phyloP scores from a whole-genome alignment of 352 stramenopile genomes.

The Phytophthora ohioensis region DNA sequence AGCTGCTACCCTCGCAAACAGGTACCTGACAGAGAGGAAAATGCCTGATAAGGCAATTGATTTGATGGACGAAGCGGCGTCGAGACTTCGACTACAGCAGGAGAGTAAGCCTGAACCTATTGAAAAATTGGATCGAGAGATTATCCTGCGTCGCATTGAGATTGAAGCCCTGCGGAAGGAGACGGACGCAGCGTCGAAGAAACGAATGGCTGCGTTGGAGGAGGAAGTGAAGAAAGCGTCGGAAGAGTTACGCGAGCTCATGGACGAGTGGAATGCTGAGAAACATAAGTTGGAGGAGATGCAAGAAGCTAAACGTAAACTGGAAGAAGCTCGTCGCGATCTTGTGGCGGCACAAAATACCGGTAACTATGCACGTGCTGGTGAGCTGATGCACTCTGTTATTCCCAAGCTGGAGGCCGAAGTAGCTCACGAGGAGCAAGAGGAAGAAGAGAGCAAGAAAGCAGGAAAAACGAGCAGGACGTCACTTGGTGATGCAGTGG shows the following conservation, averaged over 20 bases:
- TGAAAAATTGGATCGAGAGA: constrained; percentile 82
- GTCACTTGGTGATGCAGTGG: constrained; percentile 91
- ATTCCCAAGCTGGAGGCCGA: constrained; percentile 79
- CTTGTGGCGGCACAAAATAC: constrained; percentile 76
- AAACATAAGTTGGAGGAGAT: constrained; percentile 80
- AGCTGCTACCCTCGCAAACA: constrained; percentile 94
- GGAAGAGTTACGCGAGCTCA: constrained; percentile 66
- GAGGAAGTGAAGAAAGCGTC: constrained; percentile 70
- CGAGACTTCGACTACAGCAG: constrained; percentile 80
- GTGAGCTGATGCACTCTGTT: constrained; percentile 83
- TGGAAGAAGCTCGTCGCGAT: constrained; percentile 81
- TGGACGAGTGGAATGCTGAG: constrained; percentile 81
- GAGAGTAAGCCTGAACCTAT: constrained; percentile 88
- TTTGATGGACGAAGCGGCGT: constrained; percentile 95
- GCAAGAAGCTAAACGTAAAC: constrained; percentile 76
- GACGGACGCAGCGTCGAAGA: constrained; percentile 75
- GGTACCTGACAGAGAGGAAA: constrained; percentile 93
- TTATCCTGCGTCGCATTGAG: constrained; percentile 84
- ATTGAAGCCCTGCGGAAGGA: constrained; percentile 86
- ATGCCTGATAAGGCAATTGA: constrained; percentile 98
- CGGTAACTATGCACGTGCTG: constrained; percentile 80
- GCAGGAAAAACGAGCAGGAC: constrained; percentile 45
- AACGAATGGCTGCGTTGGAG: constrained; percentile 68
- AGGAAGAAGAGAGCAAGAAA: constrained; percentile 59
- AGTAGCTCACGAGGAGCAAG: constrained; percentile 69